These are phyloP conservation scores for Cenchrus purpureus DNA, from an alignment of 176 grass and related monocot genomes.

Conservation along the genomic window DNA sequence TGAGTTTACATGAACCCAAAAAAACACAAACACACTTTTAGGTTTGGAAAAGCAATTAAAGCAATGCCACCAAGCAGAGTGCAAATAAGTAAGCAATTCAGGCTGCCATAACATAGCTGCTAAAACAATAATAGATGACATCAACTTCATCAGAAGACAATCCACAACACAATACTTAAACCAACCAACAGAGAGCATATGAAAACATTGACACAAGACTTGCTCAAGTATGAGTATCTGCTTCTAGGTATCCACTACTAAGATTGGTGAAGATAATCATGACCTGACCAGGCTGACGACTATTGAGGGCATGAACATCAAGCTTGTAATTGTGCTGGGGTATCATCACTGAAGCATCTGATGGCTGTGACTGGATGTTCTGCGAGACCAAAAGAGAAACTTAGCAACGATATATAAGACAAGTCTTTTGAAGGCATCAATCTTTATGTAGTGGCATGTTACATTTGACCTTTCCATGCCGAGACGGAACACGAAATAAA, in stretches of 20 bases:
- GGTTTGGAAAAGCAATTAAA: background rate
- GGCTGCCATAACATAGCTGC: background rate
- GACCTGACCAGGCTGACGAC: slow-evolving; percentile 88
- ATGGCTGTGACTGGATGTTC: slow-evolving; percentile 75
- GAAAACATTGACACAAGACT: slow-evolving; percentile 10
- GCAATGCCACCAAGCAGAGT: slow-evolving; percentile 4
- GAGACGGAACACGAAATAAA: background rate
- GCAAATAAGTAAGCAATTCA: background rate
- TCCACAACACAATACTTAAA: background rate
- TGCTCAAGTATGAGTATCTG: background rate
- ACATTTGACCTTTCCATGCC: slow-evolving; percentile 10
- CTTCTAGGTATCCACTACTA: slow-evolving; percentile 6
- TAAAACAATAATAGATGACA: background rate
- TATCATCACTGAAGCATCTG: slow-evolving; percentile 74
- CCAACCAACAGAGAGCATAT: slow-evolving; percentile 27
- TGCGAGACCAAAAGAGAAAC: slow-evolving; percentile 46
- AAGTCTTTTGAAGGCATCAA: background rate
- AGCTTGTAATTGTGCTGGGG: slow-evolving; percentile 98
- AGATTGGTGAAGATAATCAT: slow-evolving; percentile 18
- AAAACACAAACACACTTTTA: background rate
- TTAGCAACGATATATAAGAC: slow-evolving; percentile 11
- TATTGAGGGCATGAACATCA: slow-evolving; percentile 83
- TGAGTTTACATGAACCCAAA: background rate
- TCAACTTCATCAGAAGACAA: background rate
- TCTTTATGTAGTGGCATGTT: background rate